Evolutionary conservation across 345 rosid genomes (phyloP).

Genomic region (Eucalyptus microcorys): DNA sequence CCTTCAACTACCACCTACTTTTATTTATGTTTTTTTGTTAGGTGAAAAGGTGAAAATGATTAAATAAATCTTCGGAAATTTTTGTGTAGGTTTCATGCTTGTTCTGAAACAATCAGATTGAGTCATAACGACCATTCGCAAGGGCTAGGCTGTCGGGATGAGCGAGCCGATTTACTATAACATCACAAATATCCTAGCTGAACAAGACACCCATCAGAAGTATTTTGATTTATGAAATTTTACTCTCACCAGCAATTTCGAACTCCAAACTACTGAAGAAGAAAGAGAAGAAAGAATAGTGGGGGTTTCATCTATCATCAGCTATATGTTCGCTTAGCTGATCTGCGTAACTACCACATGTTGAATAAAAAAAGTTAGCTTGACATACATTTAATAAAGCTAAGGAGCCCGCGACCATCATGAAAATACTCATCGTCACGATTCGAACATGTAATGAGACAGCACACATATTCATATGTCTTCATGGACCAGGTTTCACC

Average conservation of each 20-base stretch:
- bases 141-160: rapidly evolving
- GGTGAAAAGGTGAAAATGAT: background rate
- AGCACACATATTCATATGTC: background rate
- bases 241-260: background rate
- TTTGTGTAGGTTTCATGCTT: background rate
- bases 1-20: background rate
- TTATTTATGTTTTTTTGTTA: background rate
- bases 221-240: background rate
- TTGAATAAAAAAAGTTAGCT: background rate
- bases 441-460: background rate
- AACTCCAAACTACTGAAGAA: background rate
- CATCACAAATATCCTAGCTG: background rate
- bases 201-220: background rate
- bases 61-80: background rate
- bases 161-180: background rate
- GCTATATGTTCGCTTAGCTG: background rate
- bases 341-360: background rate
- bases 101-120: background rate
- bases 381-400: background rate
- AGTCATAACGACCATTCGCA: background rate
- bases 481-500: background rate
- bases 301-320: background rate
- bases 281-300: background rate
- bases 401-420: background rate
- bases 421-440: background rate